These are phyloP conservation scores for Colletotrichum australisinense DNA, from an alignment of 2,329 filamentous ascomycete species.

Conservation along the genomic window DNA sequence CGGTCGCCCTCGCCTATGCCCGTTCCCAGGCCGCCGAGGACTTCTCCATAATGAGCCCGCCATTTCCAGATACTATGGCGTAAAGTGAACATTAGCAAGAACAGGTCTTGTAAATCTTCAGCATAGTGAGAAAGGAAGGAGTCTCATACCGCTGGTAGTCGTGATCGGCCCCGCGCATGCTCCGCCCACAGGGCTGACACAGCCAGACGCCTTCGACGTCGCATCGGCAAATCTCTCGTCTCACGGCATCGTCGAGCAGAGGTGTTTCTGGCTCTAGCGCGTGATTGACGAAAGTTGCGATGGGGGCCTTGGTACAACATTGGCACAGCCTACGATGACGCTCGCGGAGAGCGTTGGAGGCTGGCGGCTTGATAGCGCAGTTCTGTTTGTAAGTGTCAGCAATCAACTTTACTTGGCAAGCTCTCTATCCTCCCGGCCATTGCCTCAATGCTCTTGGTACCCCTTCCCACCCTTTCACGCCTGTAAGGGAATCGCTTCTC, in stretches of 20 bases:
- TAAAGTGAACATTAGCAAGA: conserved; percentile 2
- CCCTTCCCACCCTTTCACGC: conserved; percentile 15
- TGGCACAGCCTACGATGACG: conserved; percentile 86
- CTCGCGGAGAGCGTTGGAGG: conserved; percentile 72
- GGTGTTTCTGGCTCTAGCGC: conserved; percentile 56
- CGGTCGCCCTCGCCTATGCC: conserved; percentile 90
- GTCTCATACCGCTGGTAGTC: conserved; percentile 67
- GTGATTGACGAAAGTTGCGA: conserved; percentile 65
- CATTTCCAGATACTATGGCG: conserved; percentile 81
- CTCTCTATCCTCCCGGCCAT: conserved; percentile 17
- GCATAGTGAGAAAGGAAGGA: not conserved
- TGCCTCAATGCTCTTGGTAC: conserved; percentile 5
- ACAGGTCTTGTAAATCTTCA: not conserved
- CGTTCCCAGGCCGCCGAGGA: conserved; percentile 83
- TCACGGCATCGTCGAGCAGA: conserved; percentile 66
- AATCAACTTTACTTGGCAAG: conserved; percentile 8
- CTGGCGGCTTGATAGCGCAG: conserved; percentile 86
- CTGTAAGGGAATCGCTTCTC: not conserved
- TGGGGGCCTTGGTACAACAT: conserved; percentile 78
- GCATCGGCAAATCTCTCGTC: conserved; percentile 65
- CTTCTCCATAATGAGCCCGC: conserved; percentile 86
- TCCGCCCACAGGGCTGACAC: conserved; percentile 84
- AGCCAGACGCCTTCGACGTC: conserved; percentile 77
- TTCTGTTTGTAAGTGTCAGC: conserved; percentile 68
- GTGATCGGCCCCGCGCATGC: conserved; percentile 69